Conservation (phyloP, 2,329 filamentous ascomycete species). For the Camillea tinctor region DNA sequence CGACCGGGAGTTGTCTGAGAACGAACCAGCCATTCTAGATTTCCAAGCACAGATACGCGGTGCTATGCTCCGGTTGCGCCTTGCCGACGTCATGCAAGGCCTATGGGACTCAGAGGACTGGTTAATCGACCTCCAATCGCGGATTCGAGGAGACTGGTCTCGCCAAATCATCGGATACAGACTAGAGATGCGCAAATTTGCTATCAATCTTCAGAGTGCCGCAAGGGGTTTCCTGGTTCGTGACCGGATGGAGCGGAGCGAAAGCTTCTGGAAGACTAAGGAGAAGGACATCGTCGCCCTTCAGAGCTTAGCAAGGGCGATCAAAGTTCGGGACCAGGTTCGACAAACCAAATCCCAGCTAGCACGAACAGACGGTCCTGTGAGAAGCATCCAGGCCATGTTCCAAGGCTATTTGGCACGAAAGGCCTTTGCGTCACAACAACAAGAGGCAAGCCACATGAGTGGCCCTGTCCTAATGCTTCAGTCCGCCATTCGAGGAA, state of each 20-base stretch:
- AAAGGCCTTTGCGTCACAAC: constrained; percentile 54
- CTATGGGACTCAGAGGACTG: constrained; percentile 83
- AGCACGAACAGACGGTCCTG: constrained; percentile 59
- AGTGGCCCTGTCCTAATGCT: constrained; percentile 55
- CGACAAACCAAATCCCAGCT: constrained; percentile 58
- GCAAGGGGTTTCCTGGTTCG: constrained; percentile 75
- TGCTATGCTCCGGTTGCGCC: constrained; percentile 70
- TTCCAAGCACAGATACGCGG: constrained; percentile 86
- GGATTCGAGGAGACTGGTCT: constrained; percentile 83
- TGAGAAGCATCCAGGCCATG: constrained; percentile 63
- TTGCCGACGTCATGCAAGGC: constrained; percentile 81
- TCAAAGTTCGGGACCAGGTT: constrained; percentile 61
- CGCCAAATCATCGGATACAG: constrained; percentile 81
- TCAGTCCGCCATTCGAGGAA: constrained; percentile 67
- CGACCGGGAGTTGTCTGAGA: constrained; percentile 75
- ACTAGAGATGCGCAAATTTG: constrained; percentile 78
- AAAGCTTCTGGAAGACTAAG: constrained; percentile 66
- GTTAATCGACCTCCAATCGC: constrained; percentile 79
- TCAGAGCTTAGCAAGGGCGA: constrained; percentile 76
- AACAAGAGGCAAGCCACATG: constrained; percentile 52
- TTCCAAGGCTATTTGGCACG: constrained; percentile 68
- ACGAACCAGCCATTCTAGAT: constrained; percentile 70
- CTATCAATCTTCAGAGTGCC: constrained; percentile 74
- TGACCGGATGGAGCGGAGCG: constrained; percentile 58
- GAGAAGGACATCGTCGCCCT: constrained; percentile 73